These are phyloP conservation scores for Helianthus annuus DNA, from an alignment of 129 eudicot species.

Conservation along the genomic window DNA sequence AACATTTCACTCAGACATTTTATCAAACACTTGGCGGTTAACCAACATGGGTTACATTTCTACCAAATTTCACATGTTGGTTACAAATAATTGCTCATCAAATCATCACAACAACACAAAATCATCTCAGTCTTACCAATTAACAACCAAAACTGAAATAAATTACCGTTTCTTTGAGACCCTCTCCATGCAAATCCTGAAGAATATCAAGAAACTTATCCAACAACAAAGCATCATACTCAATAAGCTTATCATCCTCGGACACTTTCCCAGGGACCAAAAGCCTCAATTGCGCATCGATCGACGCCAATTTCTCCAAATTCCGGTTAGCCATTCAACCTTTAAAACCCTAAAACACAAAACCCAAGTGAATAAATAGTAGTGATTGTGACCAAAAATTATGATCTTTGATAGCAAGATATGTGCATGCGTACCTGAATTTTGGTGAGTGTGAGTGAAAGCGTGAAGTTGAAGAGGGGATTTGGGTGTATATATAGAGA, in stretches of 20 bases:
- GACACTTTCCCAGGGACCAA: constrained; percentile 92
- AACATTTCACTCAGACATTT: constrained; percentile 1
- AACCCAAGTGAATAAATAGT: too few species aligned
- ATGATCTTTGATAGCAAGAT: background rate
- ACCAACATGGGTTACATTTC: background rate
- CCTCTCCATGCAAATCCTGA: constrained; percentile 96
- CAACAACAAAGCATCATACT: constrained; percentile 87
- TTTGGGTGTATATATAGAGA: constrained; percentile 25
- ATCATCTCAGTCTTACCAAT: background rate
- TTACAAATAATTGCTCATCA: background rate
- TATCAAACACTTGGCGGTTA: constrained; percentile 10
- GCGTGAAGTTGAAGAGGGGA: background rate
- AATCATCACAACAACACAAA: background rate
- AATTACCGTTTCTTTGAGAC: constrained; percentile 76
- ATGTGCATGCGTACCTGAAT: constrained; percentile 16
- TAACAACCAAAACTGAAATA: background rate
- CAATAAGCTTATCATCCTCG: constrained; percentile 91
- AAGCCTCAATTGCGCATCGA: constrained; percentile 92
- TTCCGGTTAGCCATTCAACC: constrained; percentile 72
- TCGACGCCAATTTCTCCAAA: constrained; percentile 86
- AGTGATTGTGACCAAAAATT: constrained; percentile 5
- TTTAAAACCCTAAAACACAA: background rate
- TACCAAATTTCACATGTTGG: background rate
- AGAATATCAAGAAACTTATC: constrained; percentile 95
- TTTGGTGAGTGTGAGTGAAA: constrained; percentile 15